These are phyloP conservation scores for Paxillus involutus DNA, from an alignment of 768 basidiomycete species.

Conservation along the genomic window DNA sequence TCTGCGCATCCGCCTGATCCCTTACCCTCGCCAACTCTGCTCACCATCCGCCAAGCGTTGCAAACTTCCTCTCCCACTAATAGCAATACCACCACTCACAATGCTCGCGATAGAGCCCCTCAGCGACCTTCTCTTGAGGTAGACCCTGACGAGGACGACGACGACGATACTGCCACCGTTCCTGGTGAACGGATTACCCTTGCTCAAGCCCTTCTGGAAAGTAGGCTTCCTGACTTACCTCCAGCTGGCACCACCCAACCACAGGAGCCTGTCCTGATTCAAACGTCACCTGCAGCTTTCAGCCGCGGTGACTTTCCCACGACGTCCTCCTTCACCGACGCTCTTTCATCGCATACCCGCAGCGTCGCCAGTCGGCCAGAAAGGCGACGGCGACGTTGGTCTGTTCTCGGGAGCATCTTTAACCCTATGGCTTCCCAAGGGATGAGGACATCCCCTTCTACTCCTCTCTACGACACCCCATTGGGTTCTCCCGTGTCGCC, in stretches of 20 bases:
- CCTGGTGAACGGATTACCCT: slow-evolving; percentile 66
- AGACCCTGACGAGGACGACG: slow-evolving; percentile 61
- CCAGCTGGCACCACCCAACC: slow-evolving; percentile 64
- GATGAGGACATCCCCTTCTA: slow-evolving; percentile 26
- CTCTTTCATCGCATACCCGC: slow-evolving; percentile 31
- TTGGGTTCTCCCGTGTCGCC: slow-evolving; percentile 17
- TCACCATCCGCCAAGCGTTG: slow-evolving; percentile 66
- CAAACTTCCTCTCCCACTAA: slow-evolving; percentile 42
- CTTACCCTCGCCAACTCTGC: slow-evolving; percentile 61
- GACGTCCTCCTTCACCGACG: slow-evolving; percentile 50
- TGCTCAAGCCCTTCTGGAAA: slow-evolving; percentile 74
- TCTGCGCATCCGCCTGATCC: slow-evolving; percentile 44
- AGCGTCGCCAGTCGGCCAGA: slow-evolving; percentile 32
- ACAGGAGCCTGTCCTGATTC: slow-evolving; percentile 69
- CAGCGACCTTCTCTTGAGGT: slow-evolving; percentile 37
- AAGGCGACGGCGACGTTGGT: slow-evolving; percentile 68
- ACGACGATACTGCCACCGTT: slow-evolving; percentile 41
- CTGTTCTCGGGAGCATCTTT: slow-evolving; percentile 56
- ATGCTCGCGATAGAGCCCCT: slow-evolving; percentile 25
- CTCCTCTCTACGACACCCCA: slow-evolving; percentile 20
- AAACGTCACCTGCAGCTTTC: slow-evolving; percentile 38
- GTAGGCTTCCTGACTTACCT: slow-evolving; percentile 72
- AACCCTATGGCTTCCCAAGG: slow-evolving; percentile 21
- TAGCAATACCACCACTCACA: slow-evolving; percentile 19
- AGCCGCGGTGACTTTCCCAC: slow-evolving; percentile 43